Conservation (phyloP, 192 early-diverging fungal genomes). For the Backusella westeae region DNA sequence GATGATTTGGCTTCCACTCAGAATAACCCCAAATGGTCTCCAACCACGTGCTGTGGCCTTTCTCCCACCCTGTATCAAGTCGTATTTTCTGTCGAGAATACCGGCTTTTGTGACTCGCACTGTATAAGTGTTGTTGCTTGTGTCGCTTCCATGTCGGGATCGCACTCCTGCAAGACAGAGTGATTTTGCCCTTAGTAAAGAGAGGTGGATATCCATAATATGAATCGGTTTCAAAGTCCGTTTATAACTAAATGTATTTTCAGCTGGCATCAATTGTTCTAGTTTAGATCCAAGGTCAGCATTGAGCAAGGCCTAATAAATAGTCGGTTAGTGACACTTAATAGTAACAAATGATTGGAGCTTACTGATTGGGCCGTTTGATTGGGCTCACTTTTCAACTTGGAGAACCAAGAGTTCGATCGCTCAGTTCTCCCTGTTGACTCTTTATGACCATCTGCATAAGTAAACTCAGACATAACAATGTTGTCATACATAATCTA, state of each 20-base stretch:
- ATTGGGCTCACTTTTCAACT: conserved; percentile 18
- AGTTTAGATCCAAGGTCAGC: conserved; percentile 25
- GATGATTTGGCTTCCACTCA: conserved; percentile 75
- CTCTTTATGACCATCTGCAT: conserved; percentile 51
- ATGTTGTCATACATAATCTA: conserved; percentile 63
- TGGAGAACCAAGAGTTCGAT: conserved; percentile 34
- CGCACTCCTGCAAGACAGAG: conserved; percentile 37
- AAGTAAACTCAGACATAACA: conserved; percentile 51
- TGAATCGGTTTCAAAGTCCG: conserved; percentile 15
- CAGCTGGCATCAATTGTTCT: conserved; percentile 33
- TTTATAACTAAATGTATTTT: conserved; percentile 35
- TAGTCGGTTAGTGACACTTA: too few relatives aligned
- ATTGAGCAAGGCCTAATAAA: not conserved
- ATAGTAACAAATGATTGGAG: too few relatives aligned
- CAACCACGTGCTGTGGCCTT: conserved; percentile 64
- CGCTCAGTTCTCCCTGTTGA: conserved; percentile 24
- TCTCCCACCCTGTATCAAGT: conserved; percentile 63
- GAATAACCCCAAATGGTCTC: conserved; percentile 73
- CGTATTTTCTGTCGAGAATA: conserved; percentile 69
- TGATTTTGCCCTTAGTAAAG: conserved; percentile 28
- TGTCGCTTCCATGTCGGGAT: not conserved
- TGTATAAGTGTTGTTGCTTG: conserved; percentile 12
- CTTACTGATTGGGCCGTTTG: conserved; percentile 3
- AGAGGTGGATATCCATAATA: conserved; percentile 27
- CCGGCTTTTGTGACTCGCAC: conserved; percentile 64